Conservation (phyloP, 2,329 filamentous ascomycete species). For the Xylariaceae sp. region DNA sequence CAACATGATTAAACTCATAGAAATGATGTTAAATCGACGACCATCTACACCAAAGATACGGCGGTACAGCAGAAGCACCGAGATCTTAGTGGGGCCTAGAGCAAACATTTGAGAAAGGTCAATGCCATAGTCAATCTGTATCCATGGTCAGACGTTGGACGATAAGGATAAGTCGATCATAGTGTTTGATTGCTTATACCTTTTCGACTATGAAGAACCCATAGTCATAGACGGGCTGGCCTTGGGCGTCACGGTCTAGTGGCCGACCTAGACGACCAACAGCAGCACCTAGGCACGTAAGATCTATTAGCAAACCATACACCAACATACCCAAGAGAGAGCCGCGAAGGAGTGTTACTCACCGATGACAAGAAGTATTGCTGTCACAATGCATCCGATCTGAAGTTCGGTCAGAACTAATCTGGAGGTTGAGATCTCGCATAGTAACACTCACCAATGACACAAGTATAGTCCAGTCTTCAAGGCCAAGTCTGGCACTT, state of each 20-base stretch:
- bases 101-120: constrained; percentile 4
- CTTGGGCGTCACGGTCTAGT: constrained; percentile 5
- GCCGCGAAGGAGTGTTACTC: too few relatives aligned
- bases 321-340: too few relatives aligned
- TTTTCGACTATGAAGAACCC: constrained; percentile 7
- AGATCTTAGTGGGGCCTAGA: constrained; percentile 4
- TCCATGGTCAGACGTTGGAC: not conserved
- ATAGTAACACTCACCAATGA: not conserved
- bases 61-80: constrained; percentile 9
- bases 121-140: constrained; percentile 2
- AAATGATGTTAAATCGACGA: constrained; percentile 3
- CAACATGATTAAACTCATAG: not conserved
- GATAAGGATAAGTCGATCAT: not conserved
- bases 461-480: not conserved
- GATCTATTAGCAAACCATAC: too few relatives aligned
- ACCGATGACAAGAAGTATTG: not conserved
- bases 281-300: not conserved
- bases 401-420: not conserved
- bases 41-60: constrained; percentile 3
- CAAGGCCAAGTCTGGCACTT: not conserved
- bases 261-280: constrained; percentile 4
- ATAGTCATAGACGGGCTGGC: constrained; percentile 8
- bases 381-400: not conserved
- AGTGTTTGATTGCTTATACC: not conserved
- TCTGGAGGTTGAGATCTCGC: not conserved